A percentile compares a stretch with the other conserved stretches of the same genome.
Evolutionary conservation across 75 land plant genomes (phyloP).

Genomic region (Pinus albicaulis): DNA sequence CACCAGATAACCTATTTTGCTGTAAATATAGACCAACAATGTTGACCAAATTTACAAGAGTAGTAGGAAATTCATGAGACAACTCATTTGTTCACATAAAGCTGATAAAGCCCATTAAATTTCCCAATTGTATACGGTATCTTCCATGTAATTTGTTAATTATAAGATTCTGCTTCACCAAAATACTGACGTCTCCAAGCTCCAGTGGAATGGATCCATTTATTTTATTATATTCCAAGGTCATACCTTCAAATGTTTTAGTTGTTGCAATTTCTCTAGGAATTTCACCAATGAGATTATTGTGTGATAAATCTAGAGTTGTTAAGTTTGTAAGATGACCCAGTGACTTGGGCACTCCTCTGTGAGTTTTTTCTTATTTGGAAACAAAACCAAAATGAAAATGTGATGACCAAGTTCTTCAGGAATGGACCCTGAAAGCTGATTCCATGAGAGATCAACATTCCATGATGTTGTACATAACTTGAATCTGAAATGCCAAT

Average conservation of each 20-base stretch:
- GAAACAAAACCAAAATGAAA: slow-evolving; percentile 9
- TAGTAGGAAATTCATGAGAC: slow-evolving; percentile 15
- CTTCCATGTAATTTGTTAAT: slow-evolving; percentile 14
- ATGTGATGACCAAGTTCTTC: slow-evolving; percentile 13
- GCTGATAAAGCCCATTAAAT: slow-evolving; percentile 4
- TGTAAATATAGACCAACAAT: slow-evolving; percentile 4
- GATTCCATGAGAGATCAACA: slow-evolving; percentile 22
- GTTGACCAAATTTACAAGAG: slow-evolving; percentile 2
- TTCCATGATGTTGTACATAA: too few species aligned
- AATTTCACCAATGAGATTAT: background rate
- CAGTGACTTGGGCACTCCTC: slow-evolving; percentile 54
- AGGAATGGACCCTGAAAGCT: slow-evolving; percentile 21
- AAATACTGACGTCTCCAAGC: slow-evolving; percentile 17
- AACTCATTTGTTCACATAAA: slow-evolving; percentile 22
- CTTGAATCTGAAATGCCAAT: too few species aligned
- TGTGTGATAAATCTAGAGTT: too few species aligned
- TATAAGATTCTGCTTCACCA: slow-evolving; percentile 25
- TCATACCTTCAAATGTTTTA: slow-evolving; percentile 9
- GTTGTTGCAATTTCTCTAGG: slow-evolving; percentile 12
- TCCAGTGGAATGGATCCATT: slow-evolving; percentile 14
- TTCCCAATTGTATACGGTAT: slow-evolving; percentile 25
- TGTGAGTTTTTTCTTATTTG: slow-evolving; percentile 49
- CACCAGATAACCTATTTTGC: slow-evolving; percentile 14
- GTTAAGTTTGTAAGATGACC: background rate
- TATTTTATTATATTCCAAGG: slow-evolving; percentile 3